Base-by-base conservation (phyloP, 1,284 basidiomycete genomes). In the Heterobasidion occidentale region DNA sequence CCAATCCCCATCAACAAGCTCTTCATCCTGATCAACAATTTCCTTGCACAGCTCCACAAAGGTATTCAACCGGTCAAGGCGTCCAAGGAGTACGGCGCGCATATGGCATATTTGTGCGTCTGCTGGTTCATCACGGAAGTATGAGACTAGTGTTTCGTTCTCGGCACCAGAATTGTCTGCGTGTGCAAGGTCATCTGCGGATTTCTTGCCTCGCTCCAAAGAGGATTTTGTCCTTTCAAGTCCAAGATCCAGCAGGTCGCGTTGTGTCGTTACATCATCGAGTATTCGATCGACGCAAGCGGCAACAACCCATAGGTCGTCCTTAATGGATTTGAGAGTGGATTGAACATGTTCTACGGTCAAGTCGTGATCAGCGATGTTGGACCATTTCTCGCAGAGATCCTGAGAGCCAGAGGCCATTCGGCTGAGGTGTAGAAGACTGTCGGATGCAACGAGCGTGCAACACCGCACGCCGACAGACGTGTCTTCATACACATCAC, bases 281-380 rank as follows among this genome's bases (percentile, higher is more conserved):
- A 88, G 71, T 45, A 88, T 68, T 58, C 86, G 77, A 72, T 92
- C 89, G 14, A 75, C 71, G 62, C 83, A 88, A 8, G 89, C 88
- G 36, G 86, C 81, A 49, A 77, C 77, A 17, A 84, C 84, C 88
- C 88, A 91, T 9, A 87, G 71, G 66, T 91, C 84, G 64, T 90
- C 81, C 45, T 74, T 67, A 38, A 86, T 69, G 20, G 70, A 64
- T 7, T 68, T 70, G n/a, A 92, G 74, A n/a, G 76, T 65, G 42
- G 77, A 63, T 20, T 73, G 69, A 17, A 89, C 71, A 48, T 68
- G 64, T 42, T 80, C 74, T 1, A 70, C 63, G 3, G 80, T 82
- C 54, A 91, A 61, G 34, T 84, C 74, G 44, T 76, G 67, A 67
- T 89, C 80, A 38, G 72, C 60, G 50, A 86, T 74, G 51, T 67